Evolutionary conservation across 768 basidiomycete species (phyloP).

Genomic region (Amanita exitialis): DNA sequence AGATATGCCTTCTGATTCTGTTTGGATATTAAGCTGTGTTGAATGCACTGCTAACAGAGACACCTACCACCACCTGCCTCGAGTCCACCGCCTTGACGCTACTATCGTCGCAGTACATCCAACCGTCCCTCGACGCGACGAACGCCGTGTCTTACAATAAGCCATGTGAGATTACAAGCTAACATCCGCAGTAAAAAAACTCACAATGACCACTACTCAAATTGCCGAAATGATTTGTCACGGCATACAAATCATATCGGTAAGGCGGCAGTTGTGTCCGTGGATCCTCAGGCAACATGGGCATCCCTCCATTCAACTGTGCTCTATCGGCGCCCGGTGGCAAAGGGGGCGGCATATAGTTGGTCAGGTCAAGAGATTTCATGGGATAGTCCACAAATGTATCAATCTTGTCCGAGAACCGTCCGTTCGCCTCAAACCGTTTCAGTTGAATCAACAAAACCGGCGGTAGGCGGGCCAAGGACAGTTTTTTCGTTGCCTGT

Average conservation of each 20-base stretch:
- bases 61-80: constrained; percentile 73
- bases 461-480: constrained; percentile 87
- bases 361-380: constrained; percentile 49
- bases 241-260: constrained; percentile 87
- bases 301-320: constrained; percentile 33
- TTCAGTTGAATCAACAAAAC: constrained; percentile 89
- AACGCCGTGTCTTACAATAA: constrained; percentile 75
- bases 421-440: constrained; percentile 83
- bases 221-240: constrained; percentile 94
- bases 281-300: constrained; percentile 54
- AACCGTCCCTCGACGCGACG: constrained; percentile 77
- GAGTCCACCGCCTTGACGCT: constrained; percentile 64
- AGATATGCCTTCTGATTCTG: constrained; percentile 64
- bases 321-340: constrained; percentile 51
- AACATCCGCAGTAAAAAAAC: constrained; percentile 19
- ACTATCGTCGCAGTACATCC: constrained; percentile 94
- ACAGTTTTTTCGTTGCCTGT: constrained; percentile 77
- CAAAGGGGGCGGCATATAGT: constrained; percentile 78
- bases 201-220: constrained; percentile 93
- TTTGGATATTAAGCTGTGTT: constrained; percentile 6
- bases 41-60: not conserved
- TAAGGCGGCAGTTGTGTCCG: constrained; percentile 81
- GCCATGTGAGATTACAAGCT: not conserved
- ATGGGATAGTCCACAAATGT: constrained; percentile 88
- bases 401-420: constrained; percentile 94